These are phyloP conservation scores for Suhomyces prunicola DNA, from an alignment of 805 yeast genomes.

Conservation along the genomic window DNA sequence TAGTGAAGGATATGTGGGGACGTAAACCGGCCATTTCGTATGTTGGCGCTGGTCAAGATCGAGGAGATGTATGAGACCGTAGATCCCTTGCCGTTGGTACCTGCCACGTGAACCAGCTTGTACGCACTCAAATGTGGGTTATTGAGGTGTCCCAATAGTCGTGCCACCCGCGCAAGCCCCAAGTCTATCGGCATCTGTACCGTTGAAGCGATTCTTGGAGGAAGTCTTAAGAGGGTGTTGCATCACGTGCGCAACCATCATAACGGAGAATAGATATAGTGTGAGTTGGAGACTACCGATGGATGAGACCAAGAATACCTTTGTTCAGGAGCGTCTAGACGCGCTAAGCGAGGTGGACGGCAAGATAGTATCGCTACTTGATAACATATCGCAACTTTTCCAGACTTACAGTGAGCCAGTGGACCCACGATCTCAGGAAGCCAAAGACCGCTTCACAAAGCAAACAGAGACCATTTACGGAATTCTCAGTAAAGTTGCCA, in stretches of 20 bases:
- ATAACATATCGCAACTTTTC: slow-evolving; percentile 46
- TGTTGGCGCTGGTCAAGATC: slow-evolving; percentile 47
- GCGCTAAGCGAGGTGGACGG: slow-evolving; percentile 51
- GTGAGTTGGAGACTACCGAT: background rate
- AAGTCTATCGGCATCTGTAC: slow-evolving; percentile 36
- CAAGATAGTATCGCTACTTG: slow-evolving; percentile 50
- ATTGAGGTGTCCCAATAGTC: slow-evolving; percentile 45
- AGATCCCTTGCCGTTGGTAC: slow-evolving; percentile 97
- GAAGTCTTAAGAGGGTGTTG: background rate
- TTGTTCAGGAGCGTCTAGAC: slow-evolving; percentile 51
- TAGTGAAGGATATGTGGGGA: slow-evolving; percentile 79
- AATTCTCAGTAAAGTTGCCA: slow-evolving; percentile 56
- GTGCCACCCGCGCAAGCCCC: slow-evolving; percentile 33
- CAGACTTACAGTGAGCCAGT: slow-evolving; percentile 34
- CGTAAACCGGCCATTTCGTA: slow-evolving; percentile 74
- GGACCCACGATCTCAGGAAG: slow-evolving; percentile 17
- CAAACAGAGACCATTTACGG: slow-evolving; percentile 50
- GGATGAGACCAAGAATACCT: slow-evolving; percentile 19
- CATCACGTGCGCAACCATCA: background rate
- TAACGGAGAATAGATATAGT: background rate
- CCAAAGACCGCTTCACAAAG: slow-evolving; percentile 38
- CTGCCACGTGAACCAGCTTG: slow-evolving; percentile 85
- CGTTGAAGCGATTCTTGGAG: background rate
- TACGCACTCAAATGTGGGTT: slow-evolving; percentile 61
- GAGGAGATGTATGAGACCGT: slow-evolving; percentile 79